Evolutionary conservation across 2,329 filamentous ascomycete genomes (phyloP).

Genomic region (Polychaeton citri): DNA sequence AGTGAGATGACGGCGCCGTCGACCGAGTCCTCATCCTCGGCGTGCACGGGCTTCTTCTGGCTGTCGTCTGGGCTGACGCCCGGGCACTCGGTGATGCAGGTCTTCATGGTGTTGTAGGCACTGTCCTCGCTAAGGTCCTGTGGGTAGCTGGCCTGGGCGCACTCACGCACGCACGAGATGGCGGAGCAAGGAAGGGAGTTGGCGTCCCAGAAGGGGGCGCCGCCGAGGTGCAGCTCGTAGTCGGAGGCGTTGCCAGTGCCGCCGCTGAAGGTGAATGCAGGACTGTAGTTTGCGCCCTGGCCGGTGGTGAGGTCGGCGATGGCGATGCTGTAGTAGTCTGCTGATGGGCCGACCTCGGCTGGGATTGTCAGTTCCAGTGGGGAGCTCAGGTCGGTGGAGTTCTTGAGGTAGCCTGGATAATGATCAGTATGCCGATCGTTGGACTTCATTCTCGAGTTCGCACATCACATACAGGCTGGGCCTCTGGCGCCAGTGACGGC

Average conservation of each 20-base stretch:
- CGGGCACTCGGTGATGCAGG: constrained; percentile 16
- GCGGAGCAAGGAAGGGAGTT: constrained; percentile 15
- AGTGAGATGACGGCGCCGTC: constrained; percentile 5
- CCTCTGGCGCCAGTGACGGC: constrained; percentile 19
- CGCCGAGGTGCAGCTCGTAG: constrained; percentile 17
- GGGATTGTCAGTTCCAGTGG: constrained; percentile 19
- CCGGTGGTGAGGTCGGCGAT: constrained; percentile 13
- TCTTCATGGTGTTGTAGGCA: constrained; percentile 15
- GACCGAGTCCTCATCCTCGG: constrained; percentile 1
- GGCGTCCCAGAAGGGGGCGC: constrained; percentile 18
- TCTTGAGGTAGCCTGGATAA: constrained; percentile 19
- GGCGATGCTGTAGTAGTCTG: constrained; percentile 19
- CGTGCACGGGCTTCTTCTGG: constrained; percentile 2
- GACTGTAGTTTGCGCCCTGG: constrained; percentile 12
- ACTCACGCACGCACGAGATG: constrained; percentile 17
- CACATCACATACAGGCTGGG: constrained; percentile 14
- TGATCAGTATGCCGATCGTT: not conserved
- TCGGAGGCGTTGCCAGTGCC: constrained; percentile 14
- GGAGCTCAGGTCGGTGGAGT: constrained; percentile 17
- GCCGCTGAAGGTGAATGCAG: constrained; percentile 15
- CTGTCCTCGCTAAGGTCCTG: constrained; percentile 11
- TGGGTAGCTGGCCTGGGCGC: constrained; percentile 15
- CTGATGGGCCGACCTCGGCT: constrained; percentile 18
- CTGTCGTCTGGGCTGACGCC: constrained; percentile 11
- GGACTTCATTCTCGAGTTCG: not conserved